These are phyloP conservation scores for Rhodomyrtus psidioides DNA, from an alignment of 441 rosid species.

Conservation along the genomic window DNA sequence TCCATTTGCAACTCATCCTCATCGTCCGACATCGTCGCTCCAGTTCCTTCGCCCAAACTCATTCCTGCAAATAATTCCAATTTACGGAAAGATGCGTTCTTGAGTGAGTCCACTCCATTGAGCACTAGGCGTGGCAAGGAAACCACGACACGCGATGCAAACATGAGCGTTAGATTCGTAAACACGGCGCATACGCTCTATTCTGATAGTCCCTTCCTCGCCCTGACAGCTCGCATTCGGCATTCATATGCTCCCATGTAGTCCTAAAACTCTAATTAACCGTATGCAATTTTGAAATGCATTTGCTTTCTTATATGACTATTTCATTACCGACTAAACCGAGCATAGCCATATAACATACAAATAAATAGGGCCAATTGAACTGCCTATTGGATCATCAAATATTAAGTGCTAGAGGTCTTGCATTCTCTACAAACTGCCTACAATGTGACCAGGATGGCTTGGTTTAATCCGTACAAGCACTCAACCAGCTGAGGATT, in stretches of 20 bases:
- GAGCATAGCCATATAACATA: neutral
- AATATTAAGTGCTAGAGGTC: neutral
- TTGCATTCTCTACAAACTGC: neutral
- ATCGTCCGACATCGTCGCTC: constrained; percentile 95
- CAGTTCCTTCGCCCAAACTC: constrained; percentile 71
- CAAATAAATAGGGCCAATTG: neutral
- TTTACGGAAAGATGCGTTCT: neutral
- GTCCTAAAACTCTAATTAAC: neutral
- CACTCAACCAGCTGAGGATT: neutral
- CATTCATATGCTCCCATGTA: neutral
- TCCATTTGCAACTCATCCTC: constrained; percentile 86
- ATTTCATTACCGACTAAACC: neutral
- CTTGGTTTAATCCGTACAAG: neutral
- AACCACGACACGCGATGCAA: neutral
- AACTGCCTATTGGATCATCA: neutral
- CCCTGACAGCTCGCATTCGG: neutral
- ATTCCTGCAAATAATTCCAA: constrained; percentile 37
- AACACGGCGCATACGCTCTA: neutral
- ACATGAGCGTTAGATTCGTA: neutral
- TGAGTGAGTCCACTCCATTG: neutral
- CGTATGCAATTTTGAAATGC: neutral
- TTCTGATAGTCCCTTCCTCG: neutral
- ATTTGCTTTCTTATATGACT: neutral
- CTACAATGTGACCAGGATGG: neutral
- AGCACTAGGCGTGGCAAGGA: neutral